Percentiles rank a stretch among this genome's conserved stretches.
Conservation (phyloP, 352 stramenopile species). For the Phytophthora idaei region DNA sequence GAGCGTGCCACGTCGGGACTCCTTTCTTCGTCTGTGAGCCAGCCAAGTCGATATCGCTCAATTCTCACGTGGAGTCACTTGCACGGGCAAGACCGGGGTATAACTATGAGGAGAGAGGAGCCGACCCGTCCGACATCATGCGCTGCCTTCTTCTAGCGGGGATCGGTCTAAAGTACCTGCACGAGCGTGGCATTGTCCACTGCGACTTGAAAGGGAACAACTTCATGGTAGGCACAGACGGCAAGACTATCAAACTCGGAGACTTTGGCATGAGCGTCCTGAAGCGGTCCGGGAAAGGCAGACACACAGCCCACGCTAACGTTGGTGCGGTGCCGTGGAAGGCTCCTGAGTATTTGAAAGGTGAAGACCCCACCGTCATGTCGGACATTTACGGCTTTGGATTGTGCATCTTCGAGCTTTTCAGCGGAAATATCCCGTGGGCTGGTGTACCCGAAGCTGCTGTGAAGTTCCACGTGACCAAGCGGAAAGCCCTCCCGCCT, state of each 20-base stretch:
- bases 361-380: constrained; percentile 12
- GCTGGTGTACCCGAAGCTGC: constrained; percentile 25
- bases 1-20: constrained; percentile 35
- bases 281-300: constrained; percentile 24
- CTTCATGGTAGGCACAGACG: constrained; percentile 36
- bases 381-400: constrained; percentile 40
- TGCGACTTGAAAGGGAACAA: constrained; percentile 47
- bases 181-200: constrained; percentile 38
- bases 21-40: constrained; percentile 41
- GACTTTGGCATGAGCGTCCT: constrained; percentile 41
- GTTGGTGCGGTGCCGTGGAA: constrained; percentile 37
- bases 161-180: constrained; percentile 42
- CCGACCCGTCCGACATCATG: constrained; percentile 30
- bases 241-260: constrained; percentile 38
- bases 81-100: constrained; percentile 10
- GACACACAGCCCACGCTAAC: constrained; percentile 4
- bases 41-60: constrained; percentile 26
- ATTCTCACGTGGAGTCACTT: constrained; percentile 24
- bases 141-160: constrained; percentile 29
- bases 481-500: constrained; percentile 19
- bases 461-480: constrained; percentile 37
- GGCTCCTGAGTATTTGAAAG: constrained; percentile 32
- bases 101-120: constrained; percentile 23
- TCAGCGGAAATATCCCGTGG: constrained; percentile 37
- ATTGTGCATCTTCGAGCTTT: constrained; percentile 44